phyloP scores from a whole-genome alignment of 306 rosid genomes.

The Rosa chinensis region DNA sequence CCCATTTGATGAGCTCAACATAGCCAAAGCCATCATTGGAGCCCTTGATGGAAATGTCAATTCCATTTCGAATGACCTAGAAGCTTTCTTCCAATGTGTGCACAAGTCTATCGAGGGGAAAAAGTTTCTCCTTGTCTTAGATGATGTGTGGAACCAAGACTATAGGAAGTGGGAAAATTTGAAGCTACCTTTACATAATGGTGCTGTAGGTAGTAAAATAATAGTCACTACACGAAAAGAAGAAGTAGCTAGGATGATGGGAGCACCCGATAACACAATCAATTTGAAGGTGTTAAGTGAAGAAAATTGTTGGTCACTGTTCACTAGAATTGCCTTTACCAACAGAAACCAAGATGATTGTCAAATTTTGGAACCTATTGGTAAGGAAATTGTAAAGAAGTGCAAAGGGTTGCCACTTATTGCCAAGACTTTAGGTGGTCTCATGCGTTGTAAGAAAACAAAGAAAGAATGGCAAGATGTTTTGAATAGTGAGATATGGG shows the following conservation, averaged over 20 bases:
- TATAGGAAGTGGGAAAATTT: constrained; percentile 2
- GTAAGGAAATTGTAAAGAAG: constrained; percentile 1
- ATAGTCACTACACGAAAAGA: constrained; percentile 20
- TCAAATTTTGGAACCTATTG: neutral
- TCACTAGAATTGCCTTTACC: neutral
- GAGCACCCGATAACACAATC: neutral
- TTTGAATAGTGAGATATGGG: neutral
- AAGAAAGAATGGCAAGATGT: neutral
- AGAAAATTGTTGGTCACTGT: neutral
- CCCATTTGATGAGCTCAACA: constrained; percentile 7
- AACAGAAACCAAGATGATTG: neutral
- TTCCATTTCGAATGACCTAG: too few relatives aligned
- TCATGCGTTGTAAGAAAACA: neutral
- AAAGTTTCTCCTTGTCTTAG: constrained; percentile 16
- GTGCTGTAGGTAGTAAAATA: constrained; percentile 16
- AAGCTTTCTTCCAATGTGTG: too few relatives aligned
- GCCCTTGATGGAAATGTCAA: neutral
- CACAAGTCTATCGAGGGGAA: too few relatives aligned
- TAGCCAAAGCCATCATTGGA: constrained; percentile 13
- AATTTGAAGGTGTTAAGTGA: neutral
- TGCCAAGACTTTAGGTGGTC: constrained; percentile 20
- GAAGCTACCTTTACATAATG: neutral
- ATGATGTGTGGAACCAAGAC: constrained; percentile 23
- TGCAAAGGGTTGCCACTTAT: constrained; percentile 19
- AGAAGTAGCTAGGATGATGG: constrained; percentile 11